A percentile compares a stretch with the other conserved stretches of the same genome.
Evolutionary conservation across 768 basidiomycete species (phyloP).

Genomic region (Pisolithus orientalis): DNA sequence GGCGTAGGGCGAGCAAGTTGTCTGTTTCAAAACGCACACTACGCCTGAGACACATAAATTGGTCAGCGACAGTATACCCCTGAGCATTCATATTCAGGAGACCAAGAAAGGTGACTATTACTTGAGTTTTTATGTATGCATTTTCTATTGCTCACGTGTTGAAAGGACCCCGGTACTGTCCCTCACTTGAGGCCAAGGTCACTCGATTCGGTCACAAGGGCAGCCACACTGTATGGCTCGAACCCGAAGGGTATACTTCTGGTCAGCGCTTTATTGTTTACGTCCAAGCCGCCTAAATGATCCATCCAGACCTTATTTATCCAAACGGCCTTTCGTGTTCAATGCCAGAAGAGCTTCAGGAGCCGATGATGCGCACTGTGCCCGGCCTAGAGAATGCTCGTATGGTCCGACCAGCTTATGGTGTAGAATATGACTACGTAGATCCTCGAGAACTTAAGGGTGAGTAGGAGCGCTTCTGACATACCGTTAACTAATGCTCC

Average conservation of each 20-base stretch:
- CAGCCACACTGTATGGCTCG: constrained; percentile 77
- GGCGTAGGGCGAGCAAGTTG: constrained; percentile 63
- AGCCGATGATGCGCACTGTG: constrained; percentile 76
- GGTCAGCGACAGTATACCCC: constrained; percentile 69
- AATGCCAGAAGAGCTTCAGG: constrained; percentile 81
- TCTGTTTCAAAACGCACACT: constrained; percentile 69
- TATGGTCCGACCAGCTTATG: constrained; percentile 83
- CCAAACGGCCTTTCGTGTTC: constrained; percentile 88
- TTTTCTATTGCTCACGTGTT: not conserved
- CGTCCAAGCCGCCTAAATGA: not conserved
- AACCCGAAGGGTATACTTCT: constrained; percentile 89
- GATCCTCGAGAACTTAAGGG: constrained; percentile 77
- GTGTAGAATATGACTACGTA: constrained; percentile 89
- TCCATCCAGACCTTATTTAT: constrained; percentile 66
- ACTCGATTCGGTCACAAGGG: constrained; percentile 68
- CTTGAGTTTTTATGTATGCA: not conserved
- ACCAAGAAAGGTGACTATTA: constrained; percentile 65
- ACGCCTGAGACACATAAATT: constrained; percentile 68
- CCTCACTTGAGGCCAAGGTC: constrained; percentile 85
- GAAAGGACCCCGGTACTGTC: constrained; percentile 85
- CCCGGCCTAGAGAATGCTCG: constrained; percentile 80
- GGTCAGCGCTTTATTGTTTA: constrained; percentile 35
- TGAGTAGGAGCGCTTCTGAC: constrained; percentile 30
- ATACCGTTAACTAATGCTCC: not conserved
- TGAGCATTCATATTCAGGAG: constrained; percentile 82